phyloP scores from a whole-genome alignment of 2,329 filamentous ascomycete species.

The Fusarium solani-melongenae region DNA sequence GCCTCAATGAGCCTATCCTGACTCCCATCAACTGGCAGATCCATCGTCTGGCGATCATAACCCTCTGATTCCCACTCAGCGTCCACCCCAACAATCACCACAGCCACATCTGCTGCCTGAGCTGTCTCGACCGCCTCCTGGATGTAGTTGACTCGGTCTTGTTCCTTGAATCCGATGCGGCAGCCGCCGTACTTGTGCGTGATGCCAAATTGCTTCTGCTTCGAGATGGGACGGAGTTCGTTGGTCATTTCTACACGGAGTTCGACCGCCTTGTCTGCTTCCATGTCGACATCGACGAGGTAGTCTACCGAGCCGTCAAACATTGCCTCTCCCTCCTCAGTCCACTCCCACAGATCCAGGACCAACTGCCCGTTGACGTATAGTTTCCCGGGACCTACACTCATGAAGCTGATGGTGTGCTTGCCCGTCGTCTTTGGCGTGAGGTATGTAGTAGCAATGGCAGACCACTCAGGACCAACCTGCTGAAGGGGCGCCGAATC shows the following conservation, averaged over 20 bases:
- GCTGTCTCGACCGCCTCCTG: conserved; percentile 73
- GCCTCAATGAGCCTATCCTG: conserved; percentile 71
- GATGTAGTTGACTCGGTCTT: conserved; percentile 70
- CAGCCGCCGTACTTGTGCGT: conserved; percentile 78
- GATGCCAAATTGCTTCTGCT: conserved; percentile 66
- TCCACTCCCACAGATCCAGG: conserved; percentile 77
- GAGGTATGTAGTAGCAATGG: conserved; percentile 69
- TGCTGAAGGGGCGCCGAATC: conserved; percentile 72
- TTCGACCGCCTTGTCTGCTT: conserved; percentile 68
- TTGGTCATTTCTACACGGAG: conserved; percentile 66
- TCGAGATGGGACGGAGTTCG: conserved; percentile 68
- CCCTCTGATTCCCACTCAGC: conserved; percentile 82
- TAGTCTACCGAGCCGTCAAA: conserved; percentile 75
- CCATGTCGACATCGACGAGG: conserved; percentile 68
- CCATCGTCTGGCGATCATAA: conserved; percentile 78
- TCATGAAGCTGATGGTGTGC: conserved; percentile 76
- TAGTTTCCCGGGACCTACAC: conserved; percentile 71
- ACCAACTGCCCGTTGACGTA: conserved; percentile 69
- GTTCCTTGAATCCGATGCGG: conserved; percentile 76
- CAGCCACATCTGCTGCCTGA: conserved; percentile 71
- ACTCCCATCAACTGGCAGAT: conserved; percentile 68
- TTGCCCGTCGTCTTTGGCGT: conserved; percentile 68
- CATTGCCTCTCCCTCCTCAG: conserved; percentile 76
- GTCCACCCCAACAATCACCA: conserved; percentile 76
- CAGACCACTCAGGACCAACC: conserved; percentile 72